Conservation (phyloP, 768 basidiomycete genomes). For the Macrolepiota albuminosa region DNA sequence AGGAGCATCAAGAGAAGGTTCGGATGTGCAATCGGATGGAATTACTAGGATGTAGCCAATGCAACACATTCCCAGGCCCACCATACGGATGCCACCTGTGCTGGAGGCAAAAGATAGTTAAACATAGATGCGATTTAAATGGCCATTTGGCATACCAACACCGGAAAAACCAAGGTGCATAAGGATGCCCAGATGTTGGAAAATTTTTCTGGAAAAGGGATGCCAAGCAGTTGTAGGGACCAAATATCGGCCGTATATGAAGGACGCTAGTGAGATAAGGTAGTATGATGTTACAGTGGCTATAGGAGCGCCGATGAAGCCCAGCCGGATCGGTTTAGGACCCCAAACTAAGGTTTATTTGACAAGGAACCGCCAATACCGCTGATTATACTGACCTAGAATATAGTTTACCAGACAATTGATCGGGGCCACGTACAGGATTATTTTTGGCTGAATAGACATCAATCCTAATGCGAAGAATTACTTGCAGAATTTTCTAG, state of each 20-base stretch:
- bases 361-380: background rate
- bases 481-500: background rate
- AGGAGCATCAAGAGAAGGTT: background rate
- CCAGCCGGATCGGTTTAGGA: constrained; percentile 67
- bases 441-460: background rate
- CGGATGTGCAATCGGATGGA: too few relatives aligned
- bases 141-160: constrained; percentile 39
- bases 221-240: constrained; percentile 78
- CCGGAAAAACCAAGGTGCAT: constrained; percentile 63
- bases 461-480: background rate
- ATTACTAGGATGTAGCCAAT: background rate
- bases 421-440: background rate
- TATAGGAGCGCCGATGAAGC: constrained; percentile 89
- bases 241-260: constrained; percentile 57
- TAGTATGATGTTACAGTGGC: constrained; percentile 85
- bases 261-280: constrained; percentile 56
- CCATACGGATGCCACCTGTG: constrained; percentile 42
- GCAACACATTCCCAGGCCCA: constrained; percentile 1
- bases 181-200: constrained; percentile 61
- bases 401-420: constrained; percentile 56
- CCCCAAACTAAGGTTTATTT: constrained; percentile 64
- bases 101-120: constrained; percentile 19
- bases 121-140: background rate
- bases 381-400: constrained; percentile 44
- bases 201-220: constrained; percentile 57